These are phyloP conservation scores for Mortierella sp. DNA, from an alignment of 371 early-diverging fungal genomes.

Conservation along the genomic window DNA sequence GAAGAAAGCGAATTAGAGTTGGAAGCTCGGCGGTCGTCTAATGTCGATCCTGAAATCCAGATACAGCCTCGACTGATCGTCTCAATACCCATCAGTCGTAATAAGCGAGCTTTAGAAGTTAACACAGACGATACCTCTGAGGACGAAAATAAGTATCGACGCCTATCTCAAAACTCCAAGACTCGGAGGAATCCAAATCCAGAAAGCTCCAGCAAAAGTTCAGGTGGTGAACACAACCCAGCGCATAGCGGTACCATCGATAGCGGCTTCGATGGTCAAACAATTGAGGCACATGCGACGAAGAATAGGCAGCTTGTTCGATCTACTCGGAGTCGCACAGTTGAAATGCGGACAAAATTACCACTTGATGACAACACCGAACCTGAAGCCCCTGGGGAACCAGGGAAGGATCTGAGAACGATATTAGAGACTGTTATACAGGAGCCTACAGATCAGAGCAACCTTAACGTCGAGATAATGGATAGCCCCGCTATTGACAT, in stretches of 20 bases:
- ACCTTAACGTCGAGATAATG: background rate
- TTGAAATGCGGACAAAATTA: background rate
- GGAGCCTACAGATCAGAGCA: background rate
- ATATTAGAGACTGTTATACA: background rate
- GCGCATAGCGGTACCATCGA: background rate
- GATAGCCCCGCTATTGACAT: background rate
- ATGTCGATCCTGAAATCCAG: background rate
- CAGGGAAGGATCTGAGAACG: background rate
- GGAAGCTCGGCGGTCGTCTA: background rate
- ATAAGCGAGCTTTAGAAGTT: slow-evolving; percentile 12
- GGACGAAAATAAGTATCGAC: slow-evolving; percentile 10
- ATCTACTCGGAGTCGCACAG: background rate
- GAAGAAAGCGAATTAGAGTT: slow-evolving; percentile 1
- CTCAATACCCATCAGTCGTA: slow-evolving; percentile 11
- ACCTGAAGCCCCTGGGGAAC: background rate
- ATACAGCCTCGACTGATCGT: slow-evolving; percentile 15
- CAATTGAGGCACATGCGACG: background rate
- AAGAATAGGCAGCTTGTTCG: background rate
- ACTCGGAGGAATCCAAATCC: too few relatives aligned
- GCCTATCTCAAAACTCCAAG: slow-evolving; percentile 5
- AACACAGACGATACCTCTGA: background rate
- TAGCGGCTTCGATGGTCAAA: background rate
- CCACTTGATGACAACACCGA: background rate
- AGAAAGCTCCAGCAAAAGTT: background rate
- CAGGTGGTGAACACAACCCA: background rate